Percentiles rank a stretch among this genome's conserved stretches.
phyloP scores from a whole-genome alignment of 2,329 filamentous ascomycete species.

The Penicillium sp. region DNA sequence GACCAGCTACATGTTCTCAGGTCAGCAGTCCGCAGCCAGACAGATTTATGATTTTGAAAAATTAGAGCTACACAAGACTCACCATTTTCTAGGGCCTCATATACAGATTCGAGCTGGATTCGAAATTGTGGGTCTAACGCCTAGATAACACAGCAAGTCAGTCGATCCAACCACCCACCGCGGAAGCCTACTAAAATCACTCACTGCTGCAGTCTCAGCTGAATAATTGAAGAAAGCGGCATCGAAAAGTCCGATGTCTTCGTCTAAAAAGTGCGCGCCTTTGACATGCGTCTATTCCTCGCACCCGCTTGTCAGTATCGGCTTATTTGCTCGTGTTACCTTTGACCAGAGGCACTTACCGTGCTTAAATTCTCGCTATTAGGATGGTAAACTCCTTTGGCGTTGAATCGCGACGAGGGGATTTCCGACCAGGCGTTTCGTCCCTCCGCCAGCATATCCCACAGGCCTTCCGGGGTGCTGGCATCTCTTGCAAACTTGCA shows the following conservation, averaged over 20 bases:
- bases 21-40: too few species aligned
- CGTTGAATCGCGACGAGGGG: slow-evolving; percentile 8
- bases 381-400: slow-evolving; percentile 2
- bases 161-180: too few species aligned
- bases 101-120: slow-evolving; percentile 23
- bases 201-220: slow-evolving; percentile 7
- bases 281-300: background rate
- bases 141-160: too few species aligned
- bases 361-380: background rate
- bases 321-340: background rate
- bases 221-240: slow-evolving; percentile 14
- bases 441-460: background rate
- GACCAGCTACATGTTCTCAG: too few species aligned
- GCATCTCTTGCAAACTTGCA: slow-evolving; percentile 26
- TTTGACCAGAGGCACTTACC: background rate
- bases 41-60: too few species aligned
- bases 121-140: slow-evolving; percentile 27
- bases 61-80: too few species aligned
- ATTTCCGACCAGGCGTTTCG: background rate
- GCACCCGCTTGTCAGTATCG: background rate
- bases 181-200: too few species aligned
- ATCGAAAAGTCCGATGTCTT: slow-evolving; percentile 13
- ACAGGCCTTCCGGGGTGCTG: slow-evolving; percentile 3
- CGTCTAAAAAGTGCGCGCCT: slow-evolving; percentile 14
- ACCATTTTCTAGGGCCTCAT: slow-evolving; percentile 42